These are phyloP conservation scores for Pseudonitzschia delicatissima DNA, from an alignment of 108 stramenopile genomes.

Conservation along the genomic window DNA sequence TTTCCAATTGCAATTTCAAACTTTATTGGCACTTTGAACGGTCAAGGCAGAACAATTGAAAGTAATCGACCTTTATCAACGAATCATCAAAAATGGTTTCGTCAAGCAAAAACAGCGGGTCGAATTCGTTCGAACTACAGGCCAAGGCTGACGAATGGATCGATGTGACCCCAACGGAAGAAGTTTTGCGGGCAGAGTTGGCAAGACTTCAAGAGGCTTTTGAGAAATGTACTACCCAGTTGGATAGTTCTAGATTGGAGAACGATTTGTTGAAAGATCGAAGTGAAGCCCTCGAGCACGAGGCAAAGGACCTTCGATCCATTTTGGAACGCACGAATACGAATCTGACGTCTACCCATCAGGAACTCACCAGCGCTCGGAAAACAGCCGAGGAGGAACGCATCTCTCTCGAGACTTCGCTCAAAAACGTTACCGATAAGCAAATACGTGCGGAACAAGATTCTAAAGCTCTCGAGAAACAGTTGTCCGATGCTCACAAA, in stretches of 20 bases:
- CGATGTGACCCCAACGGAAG: conserved; percentile 12
- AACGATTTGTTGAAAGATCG: conserved; percentile 1
- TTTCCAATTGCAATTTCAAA: too few relatives aligned
- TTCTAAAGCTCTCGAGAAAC: not conserved
- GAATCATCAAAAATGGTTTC: too few relatives aligned
- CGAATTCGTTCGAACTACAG: conserved; percentile 1
- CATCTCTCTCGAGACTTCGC: not conserved
- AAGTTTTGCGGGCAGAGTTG: conserved; percentile 2
- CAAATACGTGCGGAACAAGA: not conserved
- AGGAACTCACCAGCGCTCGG: too few relatives aligned
- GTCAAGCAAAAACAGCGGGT: not conserved
- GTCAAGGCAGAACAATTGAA: too few relatives aligned
- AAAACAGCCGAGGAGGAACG: not conserved
- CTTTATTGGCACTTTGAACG: too few relatives aligned
- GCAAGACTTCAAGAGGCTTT: conserved; percentile 5
- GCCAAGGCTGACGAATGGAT: conserved; percentile 22
- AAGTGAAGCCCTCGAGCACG: not conserved
- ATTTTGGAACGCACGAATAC: too few relatives aligned
- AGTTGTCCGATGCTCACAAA: not conserved
- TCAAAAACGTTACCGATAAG: not conserved
- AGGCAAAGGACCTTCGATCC: not conserved
- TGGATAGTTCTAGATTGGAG: conserved; percentile 3
- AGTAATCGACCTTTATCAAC: too few relatives aligned
- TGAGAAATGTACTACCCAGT: conserved; percentile 1
- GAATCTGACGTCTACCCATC: too few relatives aligned